Percentiles rank a stretch among this genome's conserved stretches.
Evolutionary conservation across 129 eudicot species (phyloP).

Genomic region (Mikania micrantha): DNA sequence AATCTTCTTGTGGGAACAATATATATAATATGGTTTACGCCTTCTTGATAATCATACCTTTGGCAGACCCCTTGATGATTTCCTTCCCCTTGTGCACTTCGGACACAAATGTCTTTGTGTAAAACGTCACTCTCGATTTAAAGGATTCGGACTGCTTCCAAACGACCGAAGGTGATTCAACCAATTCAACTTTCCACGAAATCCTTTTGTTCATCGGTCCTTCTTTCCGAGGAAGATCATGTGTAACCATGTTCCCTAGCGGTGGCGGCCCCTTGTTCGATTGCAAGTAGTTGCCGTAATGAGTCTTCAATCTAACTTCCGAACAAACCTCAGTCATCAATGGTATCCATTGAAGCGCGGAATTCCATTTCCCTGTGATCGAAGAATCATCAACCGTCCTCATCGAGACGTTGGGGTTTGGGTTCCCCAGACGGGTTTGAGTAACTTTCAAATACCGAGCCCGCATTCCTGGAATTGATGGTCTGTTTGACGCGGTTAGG

Average conservation of each 20-base stretch:
- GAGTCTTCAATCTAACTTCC: slow-evolving; percentile 27
- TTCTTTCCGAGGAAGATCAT: slow-evolving; percentile 36
- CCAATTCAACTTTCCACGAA: slow-evolving; percentile 37
- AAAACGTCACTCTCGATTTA: slow-evolving; percentile 8
- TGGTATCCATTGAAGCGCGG: slow-evolving; percentile 34
- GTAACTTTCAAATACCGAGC: slow-evolving; percentile 33
- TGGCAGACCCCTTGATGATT: slow-evolving; percentile 24
- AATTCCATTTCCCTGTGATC: slow-evolving; percentile 22
- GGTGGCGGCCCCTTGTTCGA: slow-evolving; percentile 42
- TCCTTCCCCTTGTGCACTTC: slow-evolving; percentile 25
- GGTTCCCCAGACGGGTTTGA: slow-evolving; percentile 25
- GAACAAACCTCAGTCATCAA: slow-evolving; percentile 10
- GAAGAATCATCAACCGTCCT: slow-evolving; percentile 10
- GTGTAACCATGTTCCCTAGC: slow-evolving; percentile 33
- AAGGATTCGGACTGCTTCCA: slow-evolving; percentile 20
- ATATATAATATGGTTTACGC: too few relatives aligned
- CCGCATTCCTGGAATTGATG: slow-evolving; percentile 37
- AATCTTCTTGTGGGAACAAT: too few relatives aligned
- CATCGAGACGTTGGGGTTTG: slow-evolving; percentile 9
- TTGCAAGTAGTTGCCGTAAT: slow-evolving; percentile 36
- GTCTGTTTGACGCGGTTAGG: slow-evolving; percentile 48
- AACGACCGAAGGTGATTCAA: slow-evolving; percentile 19
- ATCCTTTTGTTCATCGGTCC: slow-evolving; percentile 25
- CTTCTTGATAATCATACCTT: slow-evolving; percentile 17
- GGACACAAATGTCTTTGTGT: slow-evolving; percentile 20